Conservation (phyloP, 495 filamentous ascomycete genomes). For the Daldinia bambusicola region DNA sequence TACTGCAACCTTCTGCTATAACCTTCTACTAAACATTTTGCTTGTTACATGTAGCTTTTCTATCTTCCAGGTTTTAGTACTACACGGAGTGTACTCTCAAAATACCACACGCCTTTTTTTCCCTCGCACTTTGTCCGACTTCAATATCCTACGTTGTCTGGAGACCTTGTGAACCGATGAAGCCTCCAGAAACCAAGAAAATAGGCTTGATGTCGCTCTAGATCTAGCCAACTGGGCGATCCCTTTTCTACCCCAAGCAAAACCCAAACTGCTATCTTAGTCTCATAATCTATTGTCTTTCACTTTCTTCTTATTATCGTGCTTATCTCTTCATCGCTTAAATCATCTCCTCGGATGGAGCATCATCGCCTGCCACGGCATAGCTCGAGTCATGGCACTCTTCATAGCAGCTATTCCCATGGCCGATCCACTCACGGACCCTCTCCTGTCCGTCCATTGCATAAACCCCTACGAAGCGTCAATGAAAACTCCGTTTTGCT, state of each 20-base stretch:
- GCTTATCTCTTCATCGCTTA: background rate
- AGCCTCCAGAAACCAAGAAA: conserved; percentile 9
- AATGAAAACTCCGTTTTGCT: conserved; percentile 53
- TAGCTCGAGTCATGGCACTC: conserved; percentile 57
- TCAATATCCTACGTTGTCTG: conserved; percentile 28
- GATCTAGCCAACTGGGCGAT: conserved; percentile 21
- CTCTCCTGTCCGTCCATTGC: conserved; percentile 42
- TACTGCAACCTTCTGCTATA: background rate
- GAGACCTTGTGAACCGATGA: conserved; percentile 30
- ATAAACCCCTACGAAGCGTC: conserved; percentile 52
- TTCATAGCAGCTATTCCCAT: conserved; percentile 50
- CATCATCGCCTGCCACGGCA: conserved; percentile 49
- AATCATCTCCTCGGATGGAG: conserved; percentile 48
- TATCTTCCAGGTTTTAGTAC: background rate
- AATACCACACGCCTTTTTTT: conserved; percentile 12
- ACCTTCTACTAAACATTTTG: background rate
- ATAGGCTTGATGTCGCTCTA: conserved; percentile 32
- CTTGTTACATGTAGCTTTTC: background rate
- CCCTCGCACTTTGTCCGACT: conserved; percentile 16
- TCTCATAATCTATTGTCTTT: conserved; percentile 42
- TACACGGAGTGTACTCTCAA: background rate
- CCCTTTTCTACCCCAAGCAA: conserved; percentile 34
- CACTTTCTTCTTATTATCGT: conserved; percentile 6
- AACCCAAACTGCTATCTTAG: conserved; percentile 41
- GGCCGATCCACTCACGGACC: conserved; percentile 26